These are phyloP conservation scores for Coemansia sp. DNA, from an alignment of 192 early-diverging fungal genomes.

Conservation along the genomic window DNA sequence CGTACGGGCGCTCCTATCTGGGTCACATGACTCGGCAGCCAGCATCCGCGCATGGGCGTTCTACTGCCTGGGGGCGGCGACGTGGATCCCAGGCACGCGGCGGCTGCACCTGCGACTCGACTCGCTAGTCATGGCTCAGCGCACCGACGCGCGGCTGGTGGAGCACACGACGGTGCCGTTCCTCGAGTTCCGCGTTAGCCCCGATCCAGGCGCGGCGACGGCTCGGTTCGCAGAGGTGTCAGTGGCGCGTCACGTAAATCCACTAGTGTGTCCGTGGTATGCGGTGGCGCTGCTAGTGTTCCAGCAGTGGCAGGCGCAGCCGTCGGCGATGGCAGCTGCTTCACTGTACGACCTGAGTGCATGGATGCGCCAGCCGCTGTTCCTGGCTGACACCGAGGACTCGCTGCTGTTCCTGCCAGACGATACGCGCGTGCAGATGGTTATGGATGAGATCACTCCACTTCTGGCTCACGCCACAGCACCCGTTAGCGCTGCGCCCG, in stretches of 20 bases:
- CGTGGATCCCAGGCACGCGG: conserved; percentile 48
- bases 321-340: conserved; percentile 42
- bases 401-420: conserved; percentile 48
- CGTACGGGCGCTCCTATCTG: conserved; percentile 29
- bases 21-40: conserved; percentile 17
- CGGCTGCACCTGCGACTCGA: conserved; percentile 49
- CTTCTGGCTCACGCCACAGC: conserved; percentile 32
- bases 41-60: conserved; percentile 47
- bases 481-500: conserved; percentile 16
- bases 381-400: conserved; percentile 38
- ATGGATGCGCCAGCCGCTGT: conserved; percentile 51
- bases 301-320: conserved; percentile 49
- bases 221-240: conserved; percentile 49
- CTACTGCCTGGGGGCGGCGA: conserved; percentile 49
- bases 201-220: conserved; percentile 34
- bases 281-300: conserved; percentile 42
- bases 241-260: conserved; percentile 32
- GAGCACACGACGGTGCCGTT: conserved; percentile 53
- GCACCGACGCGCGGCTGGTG: conserved; percentile 45
- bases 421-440: conserved; percentile 50
- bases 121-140: conserved; percentile 44
- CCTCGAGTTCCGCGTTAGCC: conserved; percentile 52
- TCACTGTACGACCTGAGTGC: conserved; percentile 28
- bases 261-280: conserved; percentile 47
- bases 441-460: conserved; percentile 41